phyloP scores from a whole-genome alignment of 1,284 basidiomycete species.

The Ceratobasidium sp. region DNA sequence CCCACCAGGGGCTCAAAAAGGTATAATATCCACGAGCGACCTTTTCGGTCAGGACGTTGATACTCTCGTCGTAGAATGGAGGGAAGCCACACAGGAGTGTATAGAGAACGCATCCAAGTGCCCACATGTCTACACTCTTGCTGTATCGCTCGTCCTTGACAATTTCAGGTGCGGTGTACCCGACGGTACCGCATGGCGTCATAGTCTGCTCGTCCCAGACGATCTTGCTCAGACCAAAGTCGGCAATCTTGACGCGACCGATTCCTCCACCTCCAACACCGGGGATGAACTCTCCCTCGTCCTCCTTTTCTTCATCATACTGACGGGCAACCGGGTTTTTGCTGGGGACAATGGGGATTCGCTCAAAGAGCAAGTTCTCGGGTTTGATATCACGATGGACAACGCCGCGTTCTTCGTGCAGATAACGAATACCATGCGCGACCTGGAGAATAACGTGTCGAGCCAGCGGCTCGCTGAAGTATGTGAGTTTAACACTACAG shows the following conservation, averaged over 20 bases:
- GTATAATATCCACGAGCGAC: slow-evolving; percentile 98
- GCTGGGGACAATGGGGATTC: slow-evolving; percentile 93
- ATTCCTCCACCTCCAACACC: slow-evolving; percentile 97
- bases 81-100: slow-evolving; percentile 99
- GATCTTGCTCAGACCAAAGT: slow-evolving; percentile 98
- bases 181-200: slow-evolving; percentile 99
- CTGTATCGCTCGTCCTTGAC: slow-evolving; percentile 99
- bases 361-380: slow-evolving; percentile 95
- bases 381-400: slow-evolving; percentile 99
- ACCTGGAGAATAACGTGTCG: slow-evolving; percentile 98
- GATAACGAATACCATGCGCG: slow-evolving; percentile 92
- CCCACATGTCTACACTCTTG: slow-evolving; percentile 99
- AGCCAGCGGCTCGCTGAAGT: slow-evolving; percentile 95
- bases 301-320: slow-evolving; percentile 98
- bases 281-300: slow-evolving; percentile 95
- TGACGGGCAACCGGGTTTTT: slow-evolving; percentile 81
- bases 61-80: slow-evolving; percentile 99
- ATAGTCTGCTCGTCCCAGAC: slow-evolving; percentile 99
- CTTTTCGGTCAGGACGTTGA: slow-evolving; percentile 98
- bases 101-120: slow-evolving; percentile 97
- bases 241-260: slow-evolving; percentile 97
- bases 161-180: slow-evolving; percentile 99
- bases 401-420: slow-evolving; percentile 98
- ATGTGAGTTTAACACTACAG: slow-evolving; percentile 90
- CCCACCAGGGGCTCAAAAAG: slow-evolving; percentile 99